These are phyloP conservation scores for Dioscorea zingiberensis DNA, from an alignment of 106 monocot species.

Conservation along the genomic window DNA sequence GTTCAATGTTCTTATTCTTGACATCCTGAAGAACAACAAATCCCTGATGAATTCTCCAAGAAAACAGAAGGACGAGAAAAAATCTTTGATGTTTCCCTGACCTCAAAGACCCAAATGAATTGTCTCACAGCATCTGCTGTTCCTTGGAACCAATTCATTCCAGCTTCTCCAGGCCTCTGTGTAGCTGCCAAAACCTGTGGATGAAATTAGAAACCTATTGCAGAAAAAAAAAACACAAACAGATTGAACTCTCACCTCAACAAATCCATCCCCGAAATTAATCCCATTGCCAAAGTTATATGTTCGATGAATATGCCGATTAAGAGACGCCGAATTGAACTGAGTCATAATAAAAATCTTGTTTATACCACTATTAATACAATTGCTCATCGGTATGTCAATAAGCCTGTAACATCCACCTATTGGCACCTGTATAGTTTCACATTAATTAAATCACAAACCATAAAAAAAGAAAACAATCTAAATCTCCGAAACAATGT, in stretches of 20 bases:
- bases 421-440: slow-evolving; percentile 52
- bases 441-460: not conserved
- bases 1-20: slow-evolving; percentile 67
- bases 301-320: slow-evolving; percentile 62
- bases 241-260: slow-evolving; percentile 39
- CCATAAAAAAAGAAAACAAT: not conserved
- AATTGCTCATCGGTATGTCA: slow-evolving; percentile 87
- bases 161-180: slow-evolving; percentile 69
- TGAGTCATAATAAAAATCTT: slow-evolving; percentile 79
- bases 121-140: slow-evolving; percentile 94
- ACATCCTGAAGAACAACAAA: slow-evolving; percentile 50
- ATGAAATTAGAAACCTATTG: not conserved
- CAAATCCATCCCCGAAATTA: slow-evolving; percentile 64
- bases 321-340: slow-evolving; percentile 75
- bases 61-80: too few relatives aligned
- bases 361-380: slow-evolving; percentile 75
- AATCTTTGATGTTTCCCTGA: not conserved
- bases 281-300: slow-evolving; percentile 72
- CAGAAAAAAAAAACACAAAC: not conserved
- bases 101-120: slow-evolving; percentile 93
- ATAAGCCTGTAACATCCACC: slow-evolving; percentile 83
- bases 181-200: slow-evolving; percentile 69
- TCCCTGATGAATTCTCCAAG: too few relatives aligned
- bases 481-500: not conserved
- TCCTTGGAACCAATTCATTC: slow-evolving; percentile 83